A percentile compares a stretch with the other conserved stretches of the same genome.
Evolutionary conservation across 1,139 yeast species (phyloP).

Genomic region (Candida albicans): DNA sequence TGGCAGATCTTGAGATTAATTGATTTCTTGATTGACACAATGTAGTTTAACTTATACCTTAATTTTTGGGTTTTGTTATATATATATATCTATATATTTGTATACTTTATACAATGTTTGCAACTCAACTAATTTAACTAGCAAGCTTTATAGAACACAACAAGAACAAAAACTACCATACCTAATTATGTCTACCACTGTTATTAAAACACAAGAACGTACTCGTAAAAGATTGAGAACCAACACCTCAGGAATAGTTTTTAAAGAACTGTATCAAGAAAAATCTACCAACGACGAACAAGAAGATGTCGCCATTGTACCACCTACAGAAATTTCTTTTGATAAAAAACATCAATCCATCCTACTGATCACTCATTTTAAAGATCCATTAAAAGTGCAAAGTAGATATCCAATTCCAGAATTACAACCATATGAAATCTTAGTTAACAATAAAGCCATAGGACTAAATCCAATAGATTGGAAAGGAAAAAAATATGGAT

Average conservation of each 20-base stretch:
- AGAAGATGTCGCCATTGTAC: background rate
- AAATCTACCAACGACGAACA: background rate
- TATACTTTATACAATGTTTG: too few relatives aligned
- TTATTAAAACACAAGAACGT: conserved; percentile 9
- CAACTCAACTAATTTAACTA: too few relatives aligned
- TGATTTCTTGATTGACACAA: too few relatives aligned
- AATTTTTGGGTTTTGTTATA: too few relatives aligned
- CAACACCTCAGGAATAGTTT: conserved; percentile 6
- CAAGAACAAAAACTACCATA: too few relatives aligned
- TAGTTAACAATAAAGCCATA: conserved; percentile 39
- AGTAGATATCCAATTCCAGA: conserved; percentile 19
- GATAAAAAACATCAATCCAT: conserved; percentile 13
- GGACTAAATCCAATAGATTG: conserved; percentile 52
- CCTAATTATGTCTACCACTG: background rate
- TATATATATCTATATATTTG: too few relatives aligned
- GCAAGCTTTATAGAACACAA: too few relatives aligned
- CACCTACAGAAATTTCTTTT: conserved; percentile 10
- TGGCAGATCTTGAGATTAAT: too few relatives aligned
- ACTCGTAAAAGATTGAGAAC: conserved; percentile 12
- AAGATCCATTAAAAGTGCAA: conserved; percentile 19
- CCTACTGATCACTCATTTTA: conserved; percentile 16
- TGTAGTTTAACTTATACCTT: too few relatives aligned
- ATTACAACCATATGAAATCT: conserved; percentile 30
- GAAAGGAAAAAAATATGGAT: conserved; percentile 49
- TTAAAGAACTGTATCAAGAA: background rate